Conservation (phyloP, 2,329 filamentous ascomycete genomes). For the Cryphonectria parasitica region DNA sequence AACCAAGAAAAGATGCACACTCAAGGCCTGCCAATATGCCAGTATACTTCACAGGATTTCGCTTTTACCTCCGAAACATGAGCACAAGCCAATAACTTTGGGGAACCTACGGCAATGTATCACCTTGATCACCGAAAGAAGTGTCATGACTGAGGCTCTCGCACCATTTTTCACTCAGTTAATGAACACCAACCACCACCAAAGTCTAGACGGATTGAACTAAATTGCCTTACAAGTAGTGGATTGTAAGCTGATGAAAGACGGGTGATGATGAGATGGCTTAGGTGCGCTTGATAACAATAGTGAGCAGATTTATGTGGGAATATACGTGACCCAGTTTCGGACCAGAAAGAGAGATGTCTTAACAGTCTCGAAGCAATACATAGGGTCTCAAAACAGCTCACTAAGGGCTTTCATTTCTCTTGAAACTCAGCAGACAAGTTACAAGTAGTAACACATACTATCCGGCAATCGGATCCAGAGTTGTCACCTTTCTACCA, state of each 20-base stretch:
- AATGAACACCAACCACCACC: neutral
- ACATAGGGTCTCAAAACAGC: neutral
- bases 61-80: neutral
- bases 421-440: neutral
- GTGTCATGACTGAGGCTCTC: neutral
- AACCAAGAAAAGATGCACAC: neutral
- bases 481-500: too few species aligned
- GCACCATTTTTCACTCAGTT: neutral
- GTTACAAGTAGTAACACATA: neutral
- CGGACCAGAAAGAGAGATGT: neutral
- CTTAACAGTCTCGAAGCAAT: neutral
- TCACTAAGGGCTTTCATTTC: neutral
- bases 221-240: neutral
- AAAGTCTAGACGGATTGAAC: neutral
- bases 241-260: neutral
- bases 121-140: neutral
- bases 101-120: neutral
- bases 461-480: neutral
- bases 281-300: neutral
- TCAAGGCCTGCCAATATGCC: neutral
- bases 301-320: too few species aligned
- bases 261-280: neutral
- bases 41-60: too few species aligned
- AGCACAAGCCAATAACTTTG: neutral
- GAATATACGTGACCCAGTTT: too few species aligned